Conservation (phyloP, 768 basidiomycete species). For the Kwoniella sp. region DNA sequence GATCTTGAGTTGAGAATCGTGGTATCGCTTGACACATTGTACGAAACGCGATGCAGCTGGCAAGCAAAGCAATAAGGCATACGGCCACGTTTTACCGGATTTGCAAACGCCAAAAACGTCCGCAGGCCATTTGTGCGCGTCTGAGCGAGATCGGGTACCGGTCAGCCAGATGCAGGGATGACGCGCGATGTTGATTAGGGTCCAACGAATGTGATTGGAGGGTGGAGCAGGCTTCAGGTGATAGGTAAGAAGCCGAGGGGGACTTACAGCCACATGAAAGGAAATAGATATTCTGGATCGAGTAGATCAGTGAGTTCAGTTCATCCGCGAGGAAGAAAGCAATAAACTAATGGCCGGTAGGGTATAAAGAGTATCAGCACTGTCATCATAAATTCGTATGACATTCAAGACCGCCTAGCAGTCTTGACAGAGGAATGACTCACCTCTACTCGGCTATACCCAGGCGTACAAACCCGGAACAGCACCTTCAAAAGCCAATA, state of each 20-base stretch:
- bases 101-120: slow-evolving; percentile 36
- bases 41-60: slow-evolving; percentile 77
- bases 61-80: slow-evolving; percentile 55
- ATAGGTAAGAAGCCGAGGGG: not conserved
- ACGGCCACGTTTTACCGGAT: slow-evolving; percentile 37
- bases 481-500: slow-evolving; percentile 77
- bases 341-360: slow-evolving; percentile 57
- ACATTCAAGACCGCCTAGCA: too few relatives aligned
- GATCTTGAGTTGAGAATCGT: slow-evolving; percentile 69
- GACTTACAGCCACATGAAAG: slow-evolving; percentile 65
- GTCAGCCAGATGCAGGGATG: not conserved
- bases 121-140: slow-evolving; percentile 40
- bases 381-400: too few relatives aligned
- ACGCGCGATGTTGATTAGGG: too few relatives aligned
- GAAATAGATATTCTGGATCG: slow-evolving; percentile 71
- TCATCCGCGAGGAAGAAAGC: slow-evolving; percentile 59
- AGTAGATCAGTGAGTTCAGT: slow-evolving; percentile 67
- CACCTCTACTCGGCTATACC: slow-evolving; percentile 74
- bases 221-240: not conserved
- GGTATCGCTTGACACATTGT: slow-evolving; percentile 84
- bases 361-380: too few relatives aligned
- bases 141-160: slow-evolving; percentile 9
- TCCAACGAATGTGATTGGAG: too few relatives aligned
- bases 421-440: slow-evolving; percentile 29
- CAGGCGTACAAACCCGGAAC: slow-evolving; percentile 68